A percentile compares a stretch with the other conserved stretches of the same genome.
Conservation (phyloP, 176 grass and related monocot species). For the Carex kokanica region DNA sequence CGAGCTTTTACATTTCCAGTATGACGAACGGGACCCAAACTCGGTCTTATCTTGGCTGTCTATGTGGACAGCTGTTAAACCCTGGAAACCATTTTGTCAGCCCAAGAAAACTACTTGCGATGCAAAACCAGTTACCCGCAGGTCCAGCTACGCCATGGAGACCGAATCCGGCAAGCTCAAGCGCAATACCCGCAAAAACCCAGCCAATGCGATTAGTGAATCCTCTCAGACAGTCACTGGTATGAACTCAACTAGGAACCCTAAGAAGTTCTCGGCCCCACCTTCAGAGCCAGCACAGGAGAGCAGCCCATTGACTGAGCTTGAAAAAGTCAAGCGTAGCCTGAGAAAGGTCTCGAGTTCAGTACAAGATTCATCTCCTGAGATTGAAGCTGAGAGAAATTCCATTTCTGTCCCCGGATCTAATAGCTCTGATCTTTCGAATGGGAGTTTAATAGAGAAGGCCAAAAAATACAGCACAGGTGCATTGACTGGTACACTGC, state of each 20-base stretch:
- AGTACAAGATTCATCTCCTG: constrained; percentile 45
- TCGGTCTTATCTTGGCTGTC: constrained; percentile 71
- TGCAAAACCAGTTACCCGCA: constrained; percentile 47
- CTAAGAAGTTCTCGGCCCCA: constrained; percentile 37
- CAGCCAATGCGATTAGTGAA: constrained; percentile 25
- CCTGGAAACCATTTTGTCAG: constrained; percentile 54
- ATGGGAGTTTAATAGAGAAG: constrained; percentile 37
- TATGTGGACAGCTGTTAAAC: constrained; percentile 60
- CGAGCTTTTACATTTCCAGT: constrained; percentile 58
- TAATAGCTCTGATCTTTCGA: constrained; percentile 24
- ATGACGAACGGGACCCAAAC: constrained; percentile 63
- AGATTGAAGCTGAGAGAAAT: constrained; percentile 46
- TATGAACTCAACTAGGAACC: constrained; percentile 43
- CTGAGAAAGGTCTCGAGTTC: constrained; percentile 78
- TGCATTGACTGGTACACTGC: constrained; percentile 2
- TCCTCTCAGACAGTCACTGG: constrained; percentile 39
- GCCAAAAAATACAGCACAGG: constrained; percentile 28
- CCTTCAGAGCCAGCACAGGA: constrained; percentile 55
- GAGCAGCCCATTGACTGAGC: constrained; percentile 57
- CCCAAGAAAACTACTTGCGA: constrained; percentile 47
- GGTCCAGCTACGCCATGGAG: constrained; percentile 61
- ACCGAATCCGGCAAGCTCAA: constrained; percentile 84
- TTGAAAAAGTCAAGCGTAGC: constrained; percentile 88
- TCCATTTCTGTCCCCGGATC: constrained; percentile 35
- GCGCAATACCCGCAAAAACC: constrained; percentile 42